Evolutionary conservation across 441 rosid species (phyloP), one percentile per base, ranked within the genome.

Genomic region (Bruguiera hainesii): DNA sequence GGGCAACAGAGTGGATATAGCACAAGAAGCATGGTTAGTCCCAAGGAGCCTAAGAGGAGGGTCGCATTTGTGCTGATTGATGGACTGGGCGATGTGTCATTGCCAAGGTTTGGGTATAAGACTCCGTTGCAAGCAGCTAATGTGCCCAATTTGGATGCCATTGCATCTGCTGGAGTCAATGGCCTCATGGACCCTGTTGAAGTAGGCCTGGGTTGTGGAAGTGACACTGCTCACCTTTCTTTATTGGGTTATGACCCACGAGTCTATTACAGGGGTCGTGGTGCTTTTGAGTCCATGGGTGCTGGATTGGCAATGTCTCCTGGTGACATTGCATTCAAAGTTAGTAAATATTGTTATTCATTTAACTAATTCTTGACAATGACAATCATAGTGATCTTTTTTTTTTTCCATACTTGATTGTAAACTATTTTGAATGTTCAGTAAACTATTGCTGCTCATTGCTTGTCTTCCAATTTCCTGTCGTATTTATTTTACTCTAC

Each of bases 121-220:
- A 93, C 96, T 78, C 97, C 97, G 60, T 61, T 93, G 72, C 84
- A 91, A 78, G 87, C 83, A 65, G 96, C 97, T 42, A 75, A 80
- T 49, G 56, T 87, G 69, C 90, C 96, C 1, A 85, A 82, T 71
- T 71, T 94, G 71, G 97, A 91, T 75, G 92, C 96, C 25, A 82
- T 91, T 64, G 93, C 97, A 33, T 85, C 97, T 3, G 91, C 97
- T 1, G 97, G 97, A 48, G 80, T 88, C 60, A 94, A 89, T 70
- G 98, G 97, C 71, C 83, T 91, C 28, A 94, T 94, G 97, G 98
- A 94, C 70, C 98, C 97, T 35, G 98, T 94, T 30, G 98, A 94
- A 87, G 97, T 91, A 48, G 97, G 98, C 30, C 84, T 94, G 72
- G 98, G 86, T 49, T 94, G 98, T 65, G 98, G 98, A 75, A 94